These are phyloP conservation scores for Trebouxia sp. DNA, from an alignment of 139 green algal species.

Conservation along the genomic window DNA sequence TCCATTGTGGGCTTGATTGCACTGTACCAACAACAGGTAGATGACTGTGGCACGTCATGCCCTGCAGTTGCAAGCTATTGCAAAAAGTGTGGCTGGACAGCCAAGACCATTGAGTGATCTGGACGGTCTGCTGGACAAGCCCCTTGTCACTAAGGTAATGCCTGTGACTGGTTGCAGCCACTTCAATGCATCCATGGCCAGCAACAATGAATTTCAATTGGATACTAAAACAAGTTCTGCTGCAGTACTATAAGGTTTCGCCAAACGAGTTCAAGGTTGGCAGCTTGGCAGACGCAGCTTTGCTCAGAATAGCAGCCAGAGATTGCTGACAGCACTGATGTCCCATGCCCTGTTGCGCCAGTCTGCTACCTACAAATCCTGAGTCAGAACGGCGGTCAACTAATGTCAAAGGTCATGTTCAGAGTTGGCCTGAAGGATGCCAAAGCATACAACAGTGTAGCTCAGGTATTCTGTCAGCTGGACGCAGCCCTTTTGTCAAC, in stretches of 20 bases:
- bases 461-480: too few relatives aligned
- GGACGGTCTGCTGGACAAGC: not conserved
- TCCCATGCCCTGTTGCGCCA: too few relatives aligned
- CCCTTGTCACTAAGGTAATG: not conserved
- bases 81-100: not conserved
- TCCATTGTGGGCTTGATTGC: too few relatives aligned
- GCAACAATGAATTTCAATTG: not conserved
- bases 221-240: not conserved
- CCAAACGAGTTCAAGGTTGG: constrained; percentile 50
- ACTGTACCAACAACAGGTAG: too few relatives aligned
- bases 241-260: constrained; percentile 52
- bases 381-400: too few relatives aligned
- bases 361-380: too few relatives aligned
- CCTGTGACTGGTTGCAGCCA: not conserved
- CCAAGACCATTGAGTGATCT: not conserved
- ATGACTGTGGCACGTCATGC: too few relatives aligned
- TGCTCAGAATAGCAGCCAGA: constrained; percentile 46
- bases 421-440: too few relatives aligned
- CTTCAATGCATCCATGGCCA: not conserved
- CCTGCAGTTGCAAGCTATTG: not conserved
- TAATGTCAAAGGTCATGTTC: too few relatives aligned
- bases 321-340: constrained; percentile 39
- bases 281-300: constrained; percentile 43
- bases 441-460: too few relatives aligned
- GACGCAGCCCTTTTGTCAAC: too few relatives aligned